A percentile compares a stretch with the other conserved stretches of the same genome.
Evolutionary conservation across 73 alveolate species (phyloP).

Genomic region (Paramecium caudatum): DNA sequence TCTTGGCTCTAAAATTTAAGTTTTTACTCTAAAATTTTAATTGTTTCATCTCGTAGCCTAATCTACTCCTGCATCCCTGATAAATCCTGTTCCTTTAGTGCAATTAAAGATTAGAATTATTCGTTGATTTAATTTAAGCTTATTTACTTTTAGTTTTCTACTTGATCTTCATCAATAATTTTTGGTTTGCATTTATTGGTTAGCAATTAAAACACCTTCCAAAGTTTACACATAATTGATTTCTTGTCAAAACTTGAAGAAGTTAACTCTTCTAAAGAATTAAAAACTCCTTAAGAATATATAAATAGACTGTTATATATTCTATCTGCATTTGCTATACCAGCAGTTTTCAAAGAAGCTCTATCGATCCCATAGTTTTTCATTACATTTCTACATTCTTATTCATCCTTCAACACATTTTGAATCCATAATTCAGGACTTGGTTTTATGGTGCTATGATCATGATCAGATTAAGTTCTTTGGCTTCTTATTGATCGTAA

Average conservation of each 20-base stretch:
- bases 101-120: constrained; percentile 5
- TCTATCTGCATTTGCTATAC: constrained; percentile 24
- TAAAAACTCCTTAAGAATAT: constrained; percentile 8
- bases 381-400: background rate
- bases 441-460: background rate
- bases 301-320: background rate
- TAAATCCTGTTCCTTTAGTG: constrained; percentile 1
- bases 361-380: constrained; percentile 2
- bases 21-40: background rate
- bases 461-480: constrained; percentile 35
- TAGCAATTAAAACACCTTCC: constrained; percentile 10
- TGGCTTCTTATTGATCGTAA: background rate
- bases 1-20: background rate
- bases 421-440: constrained; percentile 41
- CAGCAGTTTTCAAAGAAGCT: constrained; percentile 38
- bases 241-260: constrained; percentile 5
- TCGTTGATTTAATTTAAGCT: background rate
- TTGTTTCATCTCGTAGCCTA: constrained; percentile 2
- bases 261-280: constrained; percentile 5
- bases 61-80: background rate
- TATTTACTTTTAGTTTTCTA: background rate
- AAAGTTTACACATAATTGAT: constrained; percentile 15
- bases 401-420: constrained; percentile 29
- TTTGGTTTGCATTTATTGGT: constrained; percentile 32
- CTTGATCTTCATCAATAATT: background rate